Conservation (phyloP, 768 basidiomycete species). For the Termitomyces sp. region DNA sequence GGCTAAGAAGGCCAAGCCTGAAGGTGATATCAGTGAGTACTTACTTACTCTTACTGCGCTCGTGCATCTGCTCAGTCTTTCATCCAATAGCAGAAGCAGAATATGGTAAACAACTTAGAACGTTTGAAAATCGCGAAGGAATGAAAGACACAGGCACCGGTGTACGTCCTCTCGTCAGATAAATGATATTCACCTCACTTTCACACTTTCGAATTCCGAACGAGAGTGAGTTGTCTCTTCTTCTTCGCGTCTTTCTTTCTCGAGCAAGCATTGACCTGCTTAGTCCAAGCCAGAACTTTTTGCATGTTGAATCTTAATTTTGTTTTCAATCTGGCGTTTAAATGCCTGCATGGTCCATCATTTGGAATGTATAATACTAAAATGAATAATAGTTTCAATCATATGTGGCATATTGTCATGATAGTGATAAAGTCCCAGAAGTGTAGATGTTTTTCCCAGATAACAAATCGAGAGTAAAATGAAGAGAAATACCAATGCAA, state of each 20-base stretch:
- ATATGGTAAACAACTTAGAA: conserved; percentile 36
- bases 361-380: conserved; percentile 9
- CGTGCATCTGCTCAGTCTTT: not conserved
- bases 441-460: not conserved
- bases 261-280: not conserved
- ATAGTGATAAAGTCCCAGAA: conserved; percentile 1
- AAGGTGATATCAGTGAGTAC: conserved; percentile 26
- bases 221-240: conserved; percentile 4
- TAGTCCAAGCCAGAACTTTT: not conserved
- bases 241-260: not conserved
- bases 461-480: not conserved
- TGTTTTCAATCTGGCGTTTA: not conserved
- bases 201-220: not conserved
- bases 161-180: conserved; percentile 39
- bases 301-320: not conserved
- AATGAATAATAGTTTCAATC: not conserved
- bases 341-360: not conserved
- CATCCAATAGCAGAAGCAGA: conserved; percentile 20
- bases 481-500: not conserved
- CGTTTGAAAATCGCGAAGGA: conserved; percentile 25
- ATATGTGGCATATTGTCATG: not conserved
- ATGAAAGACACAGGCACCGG: conserved; percentile 39
- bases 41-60: not conserved
- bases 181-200: conserved; percentile 6
- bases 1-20: conserved; percentile 32